phyloP scores from a whole-genome alignment of 768 basidiomycete genomes.

The Suillus hirtellus region DNA sequence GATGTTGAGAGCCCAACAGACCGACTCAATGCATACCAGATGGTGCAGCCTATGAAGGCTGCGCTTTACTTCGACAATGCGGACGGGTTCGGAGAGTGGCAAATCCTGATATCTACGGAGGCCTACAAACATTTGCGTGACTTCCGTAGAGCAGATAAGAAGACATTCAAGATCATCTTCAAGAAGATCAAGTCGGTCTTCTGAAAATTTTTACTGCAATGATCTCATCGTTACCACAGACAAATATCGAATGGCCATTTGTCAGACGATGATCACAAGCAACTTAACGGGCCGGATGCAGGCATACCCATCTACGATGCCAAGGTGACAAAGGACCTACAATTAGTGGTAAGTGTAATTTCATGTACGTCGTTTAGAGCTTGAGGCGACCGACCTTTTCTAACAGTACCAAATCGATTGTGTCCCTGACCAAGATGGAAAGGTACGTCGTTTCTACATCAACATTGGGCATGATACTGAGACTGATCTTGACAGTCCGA shows the following conservation, averaged over 20 bases:
- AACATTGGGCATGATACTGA: not conserved
- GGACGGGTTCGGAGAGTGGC: slow-evolving; percentile 65
- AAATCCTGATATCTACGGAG: slow-evolving; percentile 52
- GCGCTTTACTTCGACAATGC: slow-evolving; percentile 60
- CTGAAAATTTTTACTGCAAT: not conserved
- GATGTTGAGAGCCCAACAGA: not conserved
- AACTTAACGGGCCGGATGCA: slow-evolving; percentile 43
- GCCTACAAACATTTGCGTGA: slow-evolving; percentile 53
- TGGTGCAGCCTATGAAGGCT: slow-evolving; percentile 59
- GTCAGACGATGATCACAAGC: slow-evolving; percentile 67
- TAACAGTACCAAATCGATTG: slow-evolving; percentile 54
- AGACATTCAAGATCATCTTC: slow-evolving; percentile 51
- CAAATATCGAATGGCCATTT: slow-evolving; percentile 72
- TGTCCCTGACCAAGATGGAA: slow-evolving; percentile 37
- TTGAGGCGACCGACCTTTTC: not conserved
- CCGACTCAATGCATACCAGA: slow-evolving; percentile 38
- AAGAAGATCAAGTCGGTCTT: slow-evolving; percentile 66
- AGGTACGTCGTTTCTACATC: slow-evolving; percentile 22
- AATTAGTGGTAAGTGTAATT: slow-evolving; percentile 45
- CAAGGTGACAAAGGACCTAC: slow-evolving; percentile 56
- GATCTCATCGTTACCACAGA: slow-evolving; percentile 33
- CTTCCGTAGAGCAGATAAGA: slow-evolving; percentile 42
- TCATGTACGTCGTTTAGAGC: not conserved
- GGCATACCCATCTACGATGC: slow-evolving; percentile 68
- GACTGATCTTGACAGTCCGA: slow-evolving; percentile 32